Conservation (phyloP, 495 filamentous ascomycete species). For the Articulospora tetracladia region DNA sequence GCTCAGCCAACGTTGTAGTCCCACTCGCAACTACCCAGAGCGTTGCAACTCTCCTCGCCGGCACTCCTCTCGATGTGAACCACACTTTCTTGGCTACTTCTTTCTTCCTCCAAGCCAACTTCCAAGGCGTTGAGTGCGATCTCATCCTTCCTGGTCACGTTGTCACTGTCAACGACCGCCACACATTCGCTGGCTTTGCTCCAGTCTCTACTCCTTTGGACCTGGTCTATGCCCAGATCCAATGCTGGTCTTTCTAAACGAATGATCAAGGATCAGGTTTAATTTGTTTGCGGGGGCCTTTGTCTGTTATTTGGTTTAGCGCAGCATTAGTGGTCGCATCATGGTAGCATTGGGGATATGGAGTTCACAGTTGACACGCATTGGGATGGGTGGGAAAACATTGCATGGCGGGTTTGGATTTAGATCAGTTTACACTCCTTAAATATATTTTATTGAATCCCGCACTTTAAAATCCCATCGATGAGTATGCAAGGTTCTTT, state of each 20-base stretch:
- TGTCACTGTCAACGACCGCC: neutral
- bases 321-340: neutral
- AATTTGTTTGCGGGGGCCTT: neutral
- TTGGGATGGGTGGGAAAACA: constrained; percentile 3
- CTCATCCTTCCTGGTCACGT: neutral
- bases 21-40: neutral
- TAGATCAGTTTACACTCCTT: too few relatives aligned
- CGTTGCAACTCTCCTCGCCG: neutral
- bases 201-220: neutral
- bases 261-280: neutral
- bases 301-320: neutral
- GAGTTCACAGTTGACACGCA: neutral
- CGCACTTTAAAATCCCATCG: too few relatives aligned
- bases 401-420: constrained; percentile 6
- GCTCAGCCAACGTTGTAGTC: neutral
- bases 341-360: neutral
- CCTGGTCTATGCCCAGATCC: neutral
- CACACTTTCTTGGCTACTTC: neutral
- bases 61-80: neutral
- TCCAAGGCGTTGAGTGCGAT: neutral
- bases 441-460: too few relatives aligned
- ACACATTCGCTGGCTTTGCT: neutral
- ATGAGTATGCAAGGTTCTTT: too few relatives aligned
- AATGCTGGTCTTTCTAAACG: neutral
- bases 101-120: constrained; percentile 1